A percentile compares a stretch with the other conserved stretches of the same genome.
phyloP scores from a whole-genome alignment of 2,329 filamentous ascomycete species.

The Penicillium sp. region DNA sequence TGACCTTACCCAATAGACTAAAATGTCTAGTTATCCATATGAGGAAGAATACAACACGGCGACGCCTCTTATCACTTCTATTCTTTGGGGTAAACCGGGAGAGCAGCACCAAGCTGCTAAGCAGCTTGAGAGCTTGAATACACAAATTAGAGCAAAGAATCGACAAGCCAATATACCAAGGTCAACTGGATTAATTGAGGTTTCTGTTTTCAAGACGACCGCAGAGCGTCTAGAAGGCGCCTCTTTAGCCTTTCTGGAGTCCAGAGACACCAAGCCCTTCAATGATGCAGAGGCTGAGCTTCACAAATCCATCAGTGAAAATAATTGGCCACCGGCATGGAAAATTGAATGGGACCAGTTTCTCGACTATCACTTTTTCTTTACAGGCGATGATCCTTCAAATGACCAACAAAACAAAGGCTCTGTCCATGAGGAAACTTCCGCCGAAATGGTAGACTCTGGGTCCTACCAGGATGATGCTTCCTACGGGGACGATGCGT shows the following conservation, averaged over 20 bases:
- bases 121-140: background rate
- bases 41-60: background rate
- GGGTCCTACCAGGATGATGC: too few species aligned
- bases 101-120: background rate
- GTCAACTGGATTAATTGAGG: background rate
- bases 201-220: background rate
- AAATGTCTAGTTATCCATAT: too few species aligned
- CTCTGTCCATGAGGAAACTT: background rate
- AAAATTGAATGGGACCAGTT: background rate
- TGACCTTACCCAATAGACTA: too few species aligned
- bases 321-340: background rate
- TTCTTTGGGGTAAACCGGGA: background rate
- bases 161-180: background rate
- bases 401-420: background rate
- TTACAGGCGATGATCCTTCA: background rate
- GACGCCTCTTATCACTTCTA: background rate
- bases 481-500: too few species aligned
- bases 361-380: background rate
- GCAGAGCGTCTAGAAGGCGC: background rate
- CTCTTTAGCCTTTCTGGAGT: background rate
- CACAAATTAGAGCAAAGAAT: background rate
- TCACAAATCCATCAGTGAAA: background rate
- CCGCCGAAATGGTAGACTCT: too few species aligned
- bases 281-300: background rate
- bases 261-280: background rate